Percentiles rank a stretch among this genome's conserved stretches.
phyloP scores from a whole-genome alignment of 495 filamentous ascomycete species.

The Hypoxylon lienhwacheense region DNA sequence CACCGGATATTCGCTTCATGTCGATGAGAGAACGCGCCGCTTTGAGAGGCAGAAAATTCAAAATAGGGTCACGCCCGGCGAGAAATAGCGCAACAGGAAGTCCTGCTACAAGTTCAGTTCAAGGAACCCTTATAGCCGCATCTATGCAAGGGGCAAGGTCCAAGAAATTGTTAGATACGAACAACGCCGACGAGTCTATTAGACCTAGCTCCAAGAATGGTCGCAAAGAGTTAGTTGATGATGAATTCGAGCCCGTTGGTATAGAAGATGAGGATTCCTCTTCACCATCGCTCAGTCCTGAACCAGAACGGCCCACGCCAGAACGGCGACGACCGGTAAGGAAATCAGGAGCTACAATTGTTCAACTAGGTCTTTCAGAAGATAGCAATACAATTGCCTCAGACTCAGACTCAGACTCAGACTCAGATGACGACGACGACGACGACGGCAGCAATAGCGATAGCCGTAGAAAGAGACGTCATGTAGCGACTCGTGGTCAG shows the following conservation, averaged over 20 bases:
- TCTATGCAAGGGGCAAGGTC: constrained; percentile 1
- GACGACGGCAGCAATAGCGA: too few relatives aligned
- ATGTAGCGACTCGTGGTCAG: constrained; percentile 17
- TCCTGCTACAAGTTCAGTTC: constrained; percentile 21
- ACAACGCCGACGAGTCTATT: constrained; percentile 5
- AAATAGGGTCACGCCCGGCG: constrained; percentile 40
- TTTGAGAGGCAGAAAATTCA: constrained; percentile 49
- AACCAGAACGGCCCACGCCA: constrained; percentile 23
- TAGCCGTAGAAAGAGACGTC: constrained; percentile 1
- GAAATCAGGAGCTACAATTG: constrained; percentile 25
- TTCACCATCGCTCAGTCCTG: constrained; percentile 26
- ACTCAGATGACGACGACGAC: constrained; percentile 18
- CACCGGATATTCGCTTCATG: constrained; percentile 37
- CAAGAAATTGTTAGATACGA: not conserved
- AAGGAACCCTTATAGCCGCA: constrained; percentile 7
- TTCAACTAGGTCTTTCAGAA: constrained; percentile 20
- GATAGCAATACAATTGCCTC: constrained; percentile 17
- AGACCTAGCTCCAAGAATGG: constrained; percentile 22
- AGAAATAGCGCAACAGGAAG: constrained; percentile 13
- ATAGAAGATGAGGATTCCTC: constrained; percentile 32
- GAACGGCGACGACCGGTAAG: constrained; percentile 10
- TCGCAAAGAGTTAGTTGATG: constrained; percentile 31
- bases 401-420: constrained; percentile 19
- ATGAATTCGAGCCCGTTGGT: constrained; percentile 40
- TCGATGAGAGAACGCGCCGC: constrained; percentile 53